Conservation (phyloP, 108 stramenopile species). For the Skeletonema costatum region DNA sequence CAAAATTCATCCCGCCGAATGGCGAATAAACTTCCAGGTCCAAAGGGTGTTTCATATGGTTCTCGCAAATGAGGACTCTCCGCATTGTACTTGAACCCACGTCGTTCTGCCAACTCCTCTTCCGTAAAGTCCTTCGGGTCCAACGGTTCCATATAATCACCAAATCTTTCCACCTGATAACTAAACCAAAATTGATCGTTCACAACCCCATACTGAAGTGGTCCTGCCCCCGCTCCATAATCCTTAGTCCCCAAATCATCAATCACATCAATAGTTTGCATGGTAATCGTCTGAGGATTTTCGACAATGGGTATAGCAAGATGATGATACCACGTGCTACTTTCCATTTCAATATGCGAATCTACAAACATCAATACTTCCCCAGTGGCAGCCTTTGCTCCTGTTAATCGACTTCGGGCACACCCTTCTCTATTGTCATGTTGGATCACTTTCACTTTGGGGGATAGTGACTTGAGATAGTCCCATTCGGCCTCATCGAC, state of each 20-base stretch:
- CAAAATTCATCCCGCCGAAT: conserved; percentile 59
- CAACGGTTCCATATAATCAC: conserved; percentile 38
- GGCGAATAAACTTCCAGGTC: conserved; percentile 57
- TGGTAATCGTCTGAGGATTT: conserved; percentile 51
- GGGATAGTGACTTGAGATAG: conserved; percentile 27
- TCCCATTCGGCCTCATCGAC: conserved; percentile 45
- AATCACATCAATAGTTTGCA: conserved; percentile 57
- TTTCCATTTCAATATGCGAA: conserved; percentile 53
- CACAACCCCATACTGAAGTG: conserved; percentile 45
- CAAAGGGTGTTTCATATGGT: conserved; percentile 57
- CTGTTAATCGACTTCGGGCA: conserved; percentile 47
- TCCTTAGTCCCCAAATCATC: conserved; percentile 46
- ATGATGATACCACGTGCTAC: conserved; percentile 53
- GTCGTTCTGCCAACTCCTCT: conserved; percentile 25
- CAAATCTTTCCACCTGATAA: conserved; percentile 44
- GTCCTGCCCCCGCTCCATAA: conserved; percentile 34
- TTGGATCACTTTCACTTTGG: conserved; percentile 50
- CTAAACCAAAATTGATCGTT: conserved; percentile 47
- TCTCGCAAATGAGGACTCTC: conserved; percentile 32
- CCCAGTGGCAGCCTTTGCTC: conserved; percentile 37
- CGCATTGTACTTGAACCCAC: conserved; percentile 28
- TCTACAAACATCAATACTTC: conserved; percentile 57
- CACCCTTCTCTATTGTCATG: conserved; percentile 50
- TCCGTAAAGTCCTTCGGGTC: conserved; percentile 23
- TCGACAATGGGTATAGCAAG: conserved; percentile 48